Evolutionary conservation across 768 basidiomycete genomes (phyloP).

Genomic region (Russula abietina): DNA sequence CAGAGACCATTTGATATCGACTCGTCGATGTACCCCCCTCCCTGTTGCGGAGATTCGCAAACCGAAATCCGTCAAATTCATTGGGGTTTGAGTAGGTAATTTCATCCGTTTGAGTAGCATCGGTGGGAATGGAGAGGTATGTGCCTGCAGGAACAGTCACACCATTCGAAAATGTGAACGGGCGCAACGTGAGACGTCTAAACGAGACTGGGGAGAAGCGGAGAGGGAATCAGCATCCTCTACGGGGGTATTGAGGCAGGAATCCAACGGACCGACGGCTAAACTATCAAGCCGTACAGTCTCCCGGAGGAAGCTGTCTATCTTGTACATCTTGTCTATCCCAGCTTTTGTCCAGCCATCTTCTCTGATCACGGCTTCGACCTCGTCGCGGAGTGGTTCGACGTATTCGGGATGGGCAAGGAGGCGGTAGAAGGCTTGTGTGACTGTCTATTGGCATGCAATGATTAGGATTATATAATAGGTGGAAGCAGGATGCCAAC

Average conservation of each 20-base stretch:
- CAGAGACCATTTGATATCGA: not conserved
- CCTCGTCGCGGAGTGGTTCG: slow-evolving; percentile 27
- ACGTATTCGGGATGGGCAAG: slow-evolving; percentile 27
- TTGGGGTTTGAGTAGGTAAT: slow-evolving; percentile 38
- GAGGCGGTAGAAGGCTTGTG: slow-evolving; percentile 23
- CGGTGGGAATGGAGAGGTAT: slow-evolving; percentile 31
- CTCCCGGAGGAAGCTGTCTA: slow-evolving; percentile 36
- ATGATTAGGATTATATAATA: not conserved
- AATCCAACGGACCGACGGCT: not conserved
- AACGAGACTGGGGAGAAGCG: slow-evolving; percentile 17
- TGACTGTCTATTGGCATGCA: not conserved
- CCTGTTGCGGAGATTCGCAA: slow-evolving; percentile 29
- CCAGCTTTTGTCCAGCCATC: slow-evolving; percentile 9
- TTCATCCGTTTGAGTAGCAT: slow-evolving; percentile 37
- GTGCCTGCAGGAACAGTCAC: slow-evolving; percentile 37
- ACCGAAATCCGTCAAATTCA: slow-evolving; percentile 39
- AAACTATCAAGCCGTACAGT: slow-evolving; percentile 27
- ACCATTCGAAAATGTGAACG: slow-evolving; percentile 34
- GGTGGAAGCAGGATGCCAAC: no score
- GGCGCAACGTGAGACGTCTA: slow-evolving; percentile 26
- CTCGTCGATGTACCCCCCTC: slow-evolving; percentile 13
- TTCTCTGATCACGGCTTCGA: slow-evolving; percentile 19
- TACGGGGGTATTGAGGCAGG: not conserved
- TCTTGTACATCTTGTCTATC: slow-evolving; percentile 28
- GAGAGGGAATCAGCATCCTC: not conserved